Conservation (phyloP, 768 basidiomycete genomes). For the Hirschioporus abietinus region DNA sequence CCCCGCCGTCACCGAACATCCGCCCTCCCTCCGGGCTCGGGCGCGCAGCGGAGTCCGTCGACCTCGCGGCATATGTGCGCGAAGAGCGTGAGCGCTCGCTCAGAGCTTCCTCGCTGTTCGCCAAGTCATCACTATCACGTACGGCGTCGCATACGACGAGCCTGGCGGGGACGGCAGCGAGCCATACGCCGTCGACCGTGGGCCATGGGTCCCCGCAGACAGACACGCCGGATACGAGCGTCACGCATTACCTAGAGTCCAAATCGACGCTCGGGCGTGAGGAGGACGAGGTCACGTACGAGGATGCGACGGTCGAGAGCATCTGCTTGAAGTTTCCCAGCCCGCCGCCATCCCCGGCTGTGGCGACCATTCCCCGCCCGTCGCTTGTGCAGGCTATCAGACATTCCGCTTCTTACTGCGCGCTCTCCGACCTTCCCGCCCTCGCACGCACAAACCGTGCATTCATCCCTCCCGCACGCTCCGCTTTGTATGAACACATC, state of each 20-base stretch:
- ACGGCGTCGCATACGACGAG: neutral
- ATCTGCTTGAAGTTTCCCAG: neutral
- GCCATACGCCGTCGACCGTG: neutral
- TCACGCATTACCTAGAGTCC: neutral
- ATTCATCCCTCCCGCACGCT: neutral
- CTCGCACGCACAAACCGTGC: neutral
- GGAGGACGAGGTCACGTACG: neutral
- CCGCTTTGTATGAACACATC: neutral
- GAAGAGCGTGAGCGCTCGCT: conserved; percentile 1
- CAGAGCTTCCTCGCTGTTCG: neutral
- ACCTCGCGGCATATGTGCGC: neutral
- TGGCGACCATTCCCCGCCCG: neutral
- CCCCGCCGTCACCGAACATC: conserved; percentile 17
- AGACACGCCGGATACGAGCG: neutral
- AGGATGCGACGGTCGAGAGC: neutral
- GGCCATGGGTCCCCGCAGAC: neutral
- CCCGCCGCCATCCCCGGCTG: neutral
- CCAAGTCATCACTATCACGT: neutral
- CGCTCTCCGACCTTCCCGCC: neutral
- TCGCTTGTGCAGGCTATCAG: neutral
- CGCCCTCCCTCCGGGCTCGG: conserved; percentile 19
- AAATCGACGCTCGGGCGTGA: neutral
- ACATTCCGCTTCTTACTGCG: neutral
- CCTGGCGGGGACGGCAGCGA: too few relatives aligned
- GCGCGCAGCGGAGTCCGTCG: conserved; percentile 9